These are phyloP conservation scores for Russula compacta DNA, from an alignment of 768 basidiomycete genomes.

Conservation along the genomic window DNA sequence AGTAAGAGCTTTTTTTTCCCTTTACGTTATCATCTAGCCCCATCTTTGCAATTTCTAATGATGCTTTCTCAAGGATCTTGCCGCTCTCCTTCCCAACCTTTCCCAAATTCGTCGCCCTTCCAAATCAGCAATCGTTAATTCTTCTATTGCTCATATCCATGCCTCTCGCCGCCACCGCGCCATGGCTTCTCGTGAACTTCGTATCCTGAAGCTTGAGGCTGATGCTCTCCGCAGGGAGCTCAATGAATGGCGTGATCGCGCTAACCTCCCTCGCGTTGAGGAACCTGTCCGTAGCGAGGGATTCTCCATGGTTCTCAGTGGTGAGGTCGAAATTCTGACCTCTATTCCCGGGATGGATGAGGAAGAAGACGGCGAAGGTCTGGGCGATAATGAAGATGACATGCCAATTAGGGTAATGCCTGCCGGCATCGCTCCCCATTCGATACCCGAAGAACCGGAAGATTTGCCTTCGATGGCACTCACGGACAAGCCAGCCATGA, in stretches of 20 bases:
- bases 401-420: conserved; percentile 20
- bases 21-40: neutral
- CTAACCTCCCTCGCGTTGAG: conserved; percentile 60
- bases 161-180: conserved; percentile 73
- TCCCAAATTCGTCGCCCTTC: conserved; percentile 88
- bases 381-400: conserved; percentile 35
- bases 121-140: conserved; percentile 96
- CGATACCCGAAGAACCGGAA: conserved; percentile 20
- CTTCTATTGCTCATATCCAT: conserved; percentile 82
- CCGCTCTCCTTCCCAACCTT: conserved; percentile 83
- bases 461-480: conserved; percentile 24
- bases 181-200: conserved; percentile 75
- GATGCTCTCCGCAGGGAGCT: conserved; percentile 85
- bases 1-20: conserved; percentile 34
- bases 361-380: conserved; percentile 44
- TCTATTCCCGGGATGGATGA: conserved; percentile 42
- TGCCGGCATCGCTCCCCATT: conserved; percentile 21
- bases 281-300: conserved; percentile 66
- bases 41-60: conserved; percentile 1
- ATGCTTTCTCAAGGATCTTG: conserved; percentile 59
- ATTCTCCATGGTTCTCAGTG: conserved; percentile 59
- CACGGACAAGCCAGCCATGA: conserved; percentile 29
- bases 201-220: conserved; percentile 67
- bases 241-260: conserved; percentile 86
- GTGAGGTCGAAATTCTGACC: conserved; percentile 58